Base-by-base conservation (phyloP, 1,284 basidiomycete genomes). In the Peniophora sp. region DNA sequence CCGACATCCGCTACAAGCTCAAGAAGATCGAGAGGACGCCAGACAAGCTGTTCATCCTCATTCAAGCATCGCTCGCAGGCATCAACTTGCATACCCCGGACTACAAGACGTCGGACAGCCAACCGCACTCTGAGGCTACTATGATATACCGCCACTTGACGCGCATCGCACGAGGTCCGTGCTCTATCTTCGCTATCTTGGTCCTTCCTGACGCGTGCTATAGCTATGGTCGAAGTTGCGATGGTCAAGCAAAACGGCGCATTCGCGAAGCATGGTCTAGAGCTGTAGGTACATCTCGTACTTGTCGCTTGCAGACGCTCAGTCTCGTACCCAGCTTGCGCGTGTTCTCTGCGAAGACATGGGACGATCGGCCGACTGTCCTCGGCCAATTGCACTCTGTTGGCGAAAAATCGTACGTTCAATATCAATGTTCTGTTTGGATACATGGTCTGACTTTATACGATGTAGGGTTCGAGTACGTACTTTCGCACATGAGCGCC, bases 311-410 rank as follows among this genome's bases (percentile, higher is more conserved):
- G n/a, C n/a, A n/a, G n/a, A n/a, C n/a, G n/a, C n/a, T n/a, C 11
- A 36, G 19, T 27, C 17, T 32, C 36, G 16, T 16, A 6, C 14
- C 14, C 45, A 91, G 89, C 44, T 64, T 83, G 45, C 78, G 88
- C 27, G 86, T 83, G 59, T 63, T 93, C 41, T 78, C 72, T 51
- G 88, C 87, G 11, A 91, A 84, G 59, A 82, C 87, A 46, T 93
- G 90, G 90, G 90, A 93, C 59, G 88, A 90, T 59, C 72, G 89
- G 35, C 85, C 89, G 12, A 70, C 83, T 19, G 85, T 91, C 14
- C 70, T 93, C 51, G 77, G 83, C 48, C 90, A 93, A 61, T 75
- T 93, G 46, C 83, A 89, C 45, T 79, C 83, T 20, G 83, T 93
- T 47, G 90, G 90, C 39, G 89, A 92, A 60, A 91, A 90, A 76